Evolutionary conservation across 306 rosid genomes (phyloP).

Genomic region (Argentina anserina): DNA sequence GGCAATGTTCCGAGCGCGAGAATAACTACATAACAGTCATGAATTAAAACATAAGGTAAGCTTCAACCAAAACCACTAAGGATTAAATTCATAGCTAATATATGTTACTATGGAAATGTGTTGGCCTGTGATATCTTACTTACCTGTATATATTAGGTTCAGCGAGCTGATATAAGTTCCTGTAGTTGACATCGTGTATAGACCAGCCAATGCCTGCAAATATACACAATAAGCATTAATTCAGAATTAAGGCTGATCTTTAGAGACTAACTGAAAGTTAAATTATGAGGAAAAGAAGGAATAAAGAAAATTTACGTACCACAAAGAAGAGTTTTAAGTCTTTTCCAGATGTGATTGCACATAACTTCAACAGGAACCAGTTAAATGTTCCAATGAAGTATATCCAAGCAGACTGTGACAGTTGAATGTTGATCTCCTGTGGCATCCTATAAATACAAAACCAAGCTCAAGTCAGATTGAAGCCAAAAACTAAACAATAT

Average conservation of each 20-base stretch:
- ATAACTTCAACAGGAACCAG: conserved; percentile 36
- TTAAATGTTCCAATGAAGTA: conserved; percentile 29
- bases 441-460: not conserved
- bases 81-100: not conserved
- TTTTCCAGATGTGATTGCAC: conserved; percentile 50
- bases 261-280: not conserved
- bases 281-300: not conserved
- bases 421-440: conserved; percentile 39
- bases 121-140: conserved; percentile 7
- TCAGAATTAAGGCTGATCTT: conserved; percentile 13
- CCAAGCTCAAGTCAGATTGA: conserved; percentile 1
- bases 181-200: conserved; percentile 50
- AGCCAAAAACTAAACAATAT: not conserved
- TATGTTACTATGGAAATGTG: not conserved
- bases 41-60: conserved; percentile 10
- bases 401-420: conserved; percentile 37
- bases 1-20: conserved; percentile 42
- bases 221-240: conserved; percentile 9
- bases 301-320: conserved; percentile 32
- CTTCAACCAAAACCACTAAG: not conserved
- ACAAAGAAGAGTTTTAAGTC: conserved; percentile 41
- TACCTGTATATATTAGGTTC: conserved; percentile 44
- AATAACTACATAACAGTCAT: conserved; percentile 33
- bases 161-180: conserved; percentile 39
- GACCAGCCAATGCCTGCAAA: conserved; percentile 44